A percentile compares a stretch with the other conserved stretches of the same genome.
These are phyloP conservation scores for Schizothecium vesticola DNA, from an alignment of 495 filamentous ascomycete species.

Conservation along the genomic window DNA sequence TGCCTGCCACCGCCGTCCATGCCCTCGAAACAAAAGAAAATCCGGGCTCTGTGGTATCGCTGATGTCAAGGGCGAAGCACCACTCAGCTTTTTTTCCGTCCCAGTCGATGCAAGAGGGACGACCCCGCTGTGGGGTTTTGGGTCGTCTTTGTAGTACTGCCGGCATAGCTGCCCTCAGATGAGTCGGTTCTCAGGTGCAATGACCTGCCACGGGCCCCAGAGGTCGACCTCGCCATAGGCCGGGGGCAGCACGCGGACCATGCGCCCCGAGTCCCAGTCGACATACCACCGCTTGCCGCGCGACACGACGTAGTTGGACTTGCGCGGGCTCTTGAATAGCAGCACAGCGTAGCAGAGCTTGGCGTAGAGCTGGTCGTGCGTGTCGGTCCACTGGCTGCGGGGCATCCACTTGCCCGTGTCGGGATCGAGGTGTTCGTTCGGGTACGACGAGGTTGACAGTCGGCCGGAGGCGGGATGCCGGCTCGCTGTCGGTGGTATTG, in stretches of 20 bases:
- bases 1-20: background rate
- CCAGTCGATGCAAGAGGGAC: background rate
- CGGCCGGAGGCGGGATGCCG: slow-evolving; percentile 25
- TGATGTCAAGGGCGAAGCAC: background rate
- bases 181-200: slow-evolving; percentile 30
- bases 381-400: slow-evolving; percentile 37
- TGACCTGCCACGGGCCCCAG: slow-evolving; percentile 33
- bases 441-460: slow-evolving; percentile 30
- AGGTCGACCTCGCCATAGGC: slow-evolving; percentile 36
- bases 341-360: slow-evolving; percentile 50
- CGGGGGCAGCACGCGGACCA: slow-evolving; percentile 38
- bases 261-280: slow-evolving; percentile 43
- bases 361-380: slow-evolving; percentile 50
- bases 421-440: slow-evolving; percentile 32
- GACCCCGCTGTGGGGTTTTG: background rate
- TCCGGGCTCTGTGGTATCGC: background rate
- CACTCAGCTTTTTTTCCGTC: background rate
- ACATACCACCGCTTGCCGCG: slow-evolving; percentile 44
- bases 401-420: slow-evolving; percentile 48
- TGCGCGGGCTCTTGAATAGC: slow-evolving; percentile 38
- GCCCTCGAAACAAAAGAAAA: slow-evolving; percentile 8
- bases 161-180: slow-evolving; percentile 12
- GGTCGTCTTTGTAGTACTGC: background rate
- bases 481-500: slow-evolving; percentile 2
- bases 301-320: slow-evolving; percentile 41